Evolutionary conservation across 169 alveolate genomes (phyloP).

Genomic region (Plasmodium cynomolgi): DNA sequence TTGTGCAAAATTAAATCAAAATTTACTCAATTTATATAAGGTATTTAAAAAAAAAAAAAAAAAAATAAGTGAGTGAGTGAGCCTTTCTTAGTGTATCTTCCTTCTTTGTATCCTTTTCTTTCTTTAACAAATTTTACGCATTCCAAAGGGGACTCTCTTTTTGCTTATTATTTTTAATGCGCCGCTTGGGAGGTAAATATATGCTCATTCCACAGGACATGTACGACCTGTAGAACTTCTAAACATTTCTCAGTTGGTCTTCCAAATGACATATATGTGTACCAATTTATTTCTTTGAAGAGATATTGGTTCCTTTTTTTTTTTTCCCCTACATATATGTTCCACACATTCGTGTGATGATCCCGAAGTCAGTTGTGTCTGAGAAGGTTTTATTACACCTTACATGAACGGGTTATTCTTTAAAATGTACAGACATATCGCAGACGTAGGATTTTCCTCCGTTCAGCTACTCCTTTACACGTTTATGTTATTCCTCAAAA

Average conservation of each 20-base stretch:
- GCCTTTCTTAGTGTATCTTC: neutral
- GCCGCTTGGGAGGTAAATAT: neutral
- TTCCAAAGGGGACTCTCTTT: slow-evolving; percentile 8
- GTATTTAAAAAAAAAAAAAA: neutral
- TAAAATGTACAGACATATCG: neutral
- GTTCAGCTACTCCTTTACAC: neutral
- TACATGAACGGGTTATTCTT: neutral
- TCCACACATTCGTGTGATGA: slow-evolving; percentile 39
- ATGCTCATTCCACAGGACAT: slow-evolving; percentile 4
- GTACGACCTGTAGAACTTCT: neutral
- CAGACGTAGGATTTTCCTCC: neutral
- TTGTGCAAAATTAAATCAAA: neutral
- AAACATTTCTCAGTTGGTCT: slow-evolving; percentile 3
- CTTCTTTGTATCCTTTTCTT: neutral
- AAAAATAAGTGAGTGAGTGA: neutral
- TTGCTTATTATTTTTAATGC: neutral
- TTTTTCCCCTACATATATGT: neutral
- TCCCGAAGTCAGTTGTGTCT: neutral
- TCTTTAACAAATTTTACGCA: neutral
- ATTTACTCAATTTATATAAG: neutral
- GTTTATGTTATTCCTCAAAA: neutral
- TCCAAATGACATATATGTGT: neutral
- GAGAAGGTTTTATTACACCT: neutral
- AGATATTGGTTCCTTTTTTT: slow-evolving; percentile 6
- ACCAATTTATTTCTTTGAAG: neutral